Evolutionary conservation across 2,329 filamentous ascomycete genomes (phyloP).

Genomic region (Fusarium concolor): DNA sequence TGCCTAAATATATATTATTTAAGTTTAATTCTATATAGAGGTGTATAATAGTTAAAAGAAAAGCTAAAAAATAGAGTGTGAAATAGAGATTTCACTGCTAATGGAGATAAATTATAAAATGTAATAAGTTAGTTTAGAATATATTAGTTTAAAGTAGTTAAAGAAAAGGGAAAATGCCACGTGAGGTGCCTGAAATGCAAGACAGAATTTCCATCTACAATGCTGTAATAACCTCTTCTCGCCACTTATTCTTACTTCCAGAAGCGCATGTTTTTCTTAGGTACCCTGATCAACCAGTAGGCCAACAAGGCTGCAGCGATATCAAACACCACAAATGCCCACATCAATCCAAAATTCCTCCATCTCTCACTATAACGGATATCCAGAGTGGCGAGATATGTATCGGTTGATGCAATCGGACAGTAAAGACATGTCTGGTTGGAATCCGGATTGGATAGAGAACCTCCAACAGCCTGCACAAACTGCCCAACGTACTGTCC

Average conservation of each 20-base stretch:
- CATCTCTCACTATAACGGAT: constrained; percentile 62
- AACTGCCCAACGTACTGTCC: constrained; percentile 60
- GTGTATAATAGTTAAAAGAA: no score
- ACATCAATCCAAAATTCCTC: constrained; percentile 67
- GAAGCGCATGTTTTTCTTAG: background rate
- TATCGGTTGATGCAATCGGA: constrained; percentile 44
- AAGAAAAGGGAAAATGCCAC: no score
- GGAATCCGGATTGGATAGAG: constrained; percentile 53
- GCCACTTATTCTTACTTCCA: background rate
- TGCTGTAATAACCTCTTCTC: no score
- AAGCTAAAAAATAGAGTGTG: no score
- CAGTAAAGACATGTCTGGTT: constrained; percentile 58
- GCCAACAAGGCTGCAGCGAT: constrained; percentile 52
- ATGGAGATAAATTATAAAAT: no score
- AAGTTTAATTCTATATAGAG: no score
- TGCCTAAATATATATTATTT: no score
- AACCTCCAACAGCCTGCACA: constrained; percentile 58
- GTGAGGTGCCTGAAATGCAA: no score
- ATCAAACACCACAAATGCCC: constrained; percentile 64
- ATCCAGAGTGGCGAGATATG: constrained; percentile 53
- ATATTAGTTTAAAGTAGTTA: no score
- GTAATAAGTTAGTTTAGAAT: no score
- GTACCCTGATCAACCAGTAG: constrained; percentile 24
- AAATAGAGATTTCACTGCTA: no score
- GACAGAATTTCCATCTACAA: no score